Base-by-base conservation (phyloP, 1,139 yeast species). In the Pneumocystis murina region DNA sequence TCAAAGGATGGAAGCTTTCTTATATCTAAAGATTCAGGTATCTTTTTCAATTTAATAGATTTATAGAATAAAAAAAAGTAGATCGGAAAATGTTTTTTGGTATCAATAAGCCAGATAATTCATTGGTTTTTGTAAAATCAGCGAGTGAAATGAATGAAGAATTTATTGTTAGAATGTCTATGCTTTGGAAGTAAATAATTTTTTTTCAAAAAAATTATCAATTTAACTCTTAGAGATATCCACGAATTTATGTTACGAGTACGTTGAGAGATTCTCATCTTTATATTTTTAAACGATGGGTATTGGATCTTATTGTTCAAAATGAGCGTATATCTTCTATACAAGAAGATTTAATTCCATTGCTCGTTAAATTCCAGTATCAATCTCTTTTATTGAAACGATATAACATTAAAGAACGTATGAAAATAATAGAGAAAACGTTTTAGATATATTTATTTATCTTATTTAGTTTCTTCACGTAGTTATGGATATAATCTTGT, bases 231-330 rank as follows among this genome's bases (percentile, higher is more conserved):
- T 48, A 24, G 35, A 33, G 55, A 20, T 85, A 84, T 72, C 95
- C 97, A 54, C 82, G 83, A 68, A 76, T 90, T 1, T 81, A 82
- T 30, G 85, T 91, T 8, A 87, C 96, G 38, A 84, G 91, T 12
- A 84, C 83, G 66, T 75, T 91, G 63, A 77, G 89, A 64, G 85
- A 87, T 70, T 80, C 95, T n/a, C 82, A 84, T 63, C 86, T 94
- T 57, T 89, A 86, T 72, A 85, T 91, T 71, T 89, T 95, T 57
- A 64, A 59, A 33, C 54, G 60, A 24, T 59, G 62, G 63, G 64
- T 65, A 20, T 36, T 65, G 17, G 67, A 65, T 57, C 24, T 62
- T 24, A 59, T 65, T 20, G 38, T 43, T 58, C 62, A 59, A 8
- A 60, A 65, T 20, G 63, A 62, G 14, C 59, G 48, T 8, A 60